A percentile compares a stretch with the other conserved stretches of the same genome.
Evolutionary conservation across 148 eudicot genomes (phyloP).

Genomic region (Arbutus unedo): DNA sequence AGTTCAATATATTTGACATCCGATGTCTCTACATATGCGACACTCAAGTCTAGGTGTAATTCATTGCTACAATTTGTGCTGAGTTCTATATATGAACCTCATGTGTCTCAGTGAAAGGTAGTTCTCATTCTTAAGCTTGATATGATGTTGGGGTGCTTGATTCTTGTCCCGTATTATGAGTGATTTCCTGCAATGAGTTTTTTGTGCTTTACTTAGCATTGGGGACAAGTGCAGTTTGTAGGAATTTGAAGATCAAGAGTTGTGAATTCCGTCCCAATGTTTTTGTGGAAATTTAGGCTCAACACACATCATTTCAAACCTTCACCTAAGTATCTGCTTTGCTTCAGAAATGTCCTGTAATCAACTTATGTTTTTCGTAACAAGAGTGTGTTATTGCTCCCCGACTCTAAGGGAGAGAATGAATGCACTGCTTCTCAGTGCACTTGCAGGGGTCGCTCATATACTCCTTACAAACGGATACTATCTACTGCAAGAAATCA

Average conservation of each 20-base stretch:
- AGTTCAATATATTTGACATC: background rate
- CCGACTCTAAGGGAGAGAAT: no score
- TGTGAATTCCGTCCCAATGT: background rate
- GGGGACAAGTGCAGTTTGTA: no score
- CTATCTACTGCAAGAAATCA: no score
- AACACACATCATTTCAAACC: background rate
- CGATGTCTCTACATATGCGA: background rate
- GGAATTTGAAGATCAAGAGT: background rate
- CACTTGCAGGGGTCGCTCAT: no score
- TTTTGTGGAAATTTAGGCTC: background rate
- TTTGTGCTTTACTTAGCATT: background rate
- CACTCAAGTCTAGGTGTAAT: background rate
- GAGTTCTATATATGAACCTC: background rate
- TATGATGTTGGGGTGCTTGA: background rate
- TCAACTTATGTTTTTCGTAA: background rate
- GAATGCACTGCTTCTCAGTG: no score
- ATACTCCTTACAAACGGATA: no score
- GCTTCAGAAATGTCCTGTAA: background rate
- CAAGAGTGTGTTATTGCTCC: background rate
- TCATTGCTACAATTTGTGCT: background rate
- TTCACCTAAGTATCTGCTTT: background rate
- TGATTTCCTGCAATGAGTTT: background rate
- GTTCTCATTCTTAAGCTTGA: background rate
- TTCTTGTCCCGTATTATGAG: background rate
- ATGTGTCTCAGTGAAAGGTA: background rate